Percentiles rank a stretch among this genome's conserved stretches.
Evolutionary conservation across 2,329 filamentous ascomycete genomes (phyloP).

Genomic region (Talaromyces amestolkiae): DNA sequence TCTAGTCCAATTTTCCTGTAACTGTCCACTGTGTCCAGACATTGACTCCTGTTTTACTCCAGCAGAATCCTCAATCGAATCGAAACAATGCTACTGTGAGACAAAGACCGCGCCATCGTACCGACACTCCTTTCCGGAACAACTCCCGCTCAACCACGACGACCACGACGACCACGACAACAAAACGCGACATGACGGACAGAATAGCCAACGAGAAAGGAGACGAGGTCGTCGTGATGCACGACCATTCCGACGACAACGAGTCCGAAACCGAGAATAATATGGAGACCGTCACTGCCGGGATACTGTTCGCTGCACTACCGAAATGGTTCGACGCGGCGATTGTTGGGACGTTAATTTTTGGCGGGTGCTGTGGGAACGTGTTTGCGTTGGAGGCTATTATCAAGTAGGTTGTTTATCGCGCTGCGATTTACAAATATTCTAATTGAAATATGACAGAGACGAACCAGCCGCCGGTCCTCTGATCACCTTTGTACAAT

Average conservation of each 20-base stretch:
- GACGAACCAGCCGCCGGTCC: constrained; percentile 56
- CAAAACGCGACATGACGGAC: constrained; percentile 4
- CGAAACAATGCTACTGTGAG: neutral
- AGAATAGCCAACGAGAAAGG: constrained; percentile 12
- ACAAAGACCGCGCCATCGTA: neutral
- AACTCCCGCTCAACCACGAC: neutral
- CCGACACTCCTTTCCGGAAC: neutral
- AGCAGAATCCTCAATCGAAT: neutral
- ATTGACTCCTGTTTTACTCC: neutral
- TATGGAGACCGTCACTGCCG: constrained; percentile 25
- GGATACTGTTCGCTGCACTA: constrained; percentile 34
- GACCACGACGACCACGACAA: neutral
- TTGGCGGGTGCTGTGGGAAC: constrained; percentile 93
- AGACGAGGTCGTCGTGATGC: neutral
- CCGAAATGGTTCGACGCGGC: constrained; percentile 63
- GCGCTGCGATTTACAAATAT: no score
- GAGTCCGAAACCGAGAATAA: neutral
- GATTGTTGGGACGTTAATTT: constrained; percentile 78
- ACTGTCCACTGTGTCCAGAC: neutral
- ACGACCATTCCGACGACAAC: neutral
- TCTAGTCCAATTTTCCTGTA: neutral
- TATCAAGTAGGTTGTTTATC: constrained; percentile 66
- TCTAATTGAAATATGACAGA: neutral
- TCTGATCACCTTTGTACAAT: constrained; percentile 85
- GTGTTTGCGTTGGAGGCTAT: constrained; percentile 97